A percentile compares a stretch with the other conserved stretches of the same genome.
phyloP scores from a whole-genome alignment of 2,329 filamentous ascomycete species.

The Ramularia endophylla region DNA sequence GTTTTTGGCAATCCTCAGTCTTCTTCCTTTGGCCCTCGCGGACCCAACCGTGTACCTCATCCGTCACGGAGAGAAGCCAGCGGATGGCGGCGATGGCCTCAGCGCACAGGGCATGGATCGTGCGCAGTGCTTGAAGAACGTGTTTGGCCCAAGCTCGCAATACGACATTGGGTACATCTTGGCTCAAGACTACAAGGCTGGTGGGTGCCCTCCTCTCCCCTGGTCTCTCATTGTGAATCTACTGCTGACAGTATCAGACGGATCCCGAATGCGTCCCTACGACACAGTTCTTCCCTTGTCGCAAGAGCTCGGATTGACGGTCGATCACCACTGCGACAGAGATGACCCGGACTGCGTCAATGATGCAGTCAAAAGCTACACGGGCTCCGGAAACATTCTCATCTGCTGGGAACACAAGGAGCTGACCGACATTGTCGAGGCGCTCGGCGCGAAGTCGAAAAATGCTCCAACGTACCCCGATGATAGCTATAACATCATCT shows the following conservation, averaged over 20 bases:
- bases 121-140: conserved; percentile 52
- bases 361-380: conserved; percentile 44
- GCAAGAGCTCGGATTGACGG: conserved; percentile 47
- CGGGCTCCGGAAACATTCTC: conserved; percentile 51
- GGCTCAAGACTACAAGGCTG: conserved; percentile 48
- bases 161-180: conserved; percentile 57
- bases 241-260: conserved; percentile 33
- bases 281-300: conserved; percentile 54
- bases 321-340: conserved; percentile 52
- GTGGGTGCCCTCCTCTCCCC: conserved; percentile 30
- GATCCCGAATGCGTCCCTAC: conserved; percentile 48
- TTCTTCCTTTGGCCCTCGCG: conserved; percentile 16
- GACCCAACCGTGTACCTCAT: conserved; percentile 55
- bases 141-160: conserved; percentile 48
- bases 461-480: conserved; percentile 47
- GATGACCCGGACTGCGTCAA: conserved; percentile 52
- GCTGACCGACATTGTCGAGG: conserved; percentile 47
- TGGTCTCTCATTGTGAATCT: not conserved
- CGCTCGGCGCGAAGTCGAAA: conserved; percentile 48
- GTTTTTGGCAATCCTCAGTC: conserved; percentile 7
- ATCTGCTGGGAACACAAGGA: conserved; percentile 57
- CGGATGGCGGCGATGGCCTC: conserved; percentile 42
- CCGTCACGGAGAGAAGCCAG: conserved; percentile 59
- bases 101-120: conserved; percentile 48
- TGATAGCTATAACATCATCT: conserved; percentile 47